These are phyloP conservation scores for Orychophragmus violaceus DNA, from an alignment of 345 rosid genomes.

Conservation along the genomic window DNA sequence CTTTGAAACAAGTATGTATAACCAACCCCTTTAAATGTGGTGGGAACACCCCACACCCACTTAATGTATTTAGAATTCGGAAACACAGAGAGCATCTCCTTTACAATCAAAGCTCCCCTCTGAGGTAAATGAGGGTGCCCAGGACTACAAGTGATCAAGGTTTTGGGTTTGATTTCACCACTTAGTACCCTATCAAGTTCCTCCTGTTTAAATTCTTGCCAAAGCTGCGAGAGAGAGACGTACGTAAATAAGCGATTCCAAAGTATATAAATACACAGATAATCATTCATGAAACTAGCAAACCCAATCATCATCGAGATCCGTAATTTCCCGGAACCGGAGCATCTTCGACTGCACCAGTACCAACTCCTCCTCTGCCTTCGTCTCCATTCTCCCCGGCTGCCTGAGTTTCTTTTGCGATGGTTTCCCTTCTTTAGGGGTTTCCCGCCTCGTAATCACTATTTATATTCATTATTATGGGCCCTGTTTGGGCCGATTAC, in stretches of 20 bases:
- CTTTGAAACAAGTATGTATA: too few relatives aligned
- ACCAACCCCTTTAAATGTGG: not conserved
- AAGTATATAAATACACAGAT: not conserved
- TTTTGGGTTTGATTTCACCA: conserved; percentile 6
- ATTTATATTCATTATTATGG: too few relatives aligned
- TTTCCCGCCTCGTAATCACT: too few relatives aligned
- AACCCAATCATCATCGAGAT: not conserved
- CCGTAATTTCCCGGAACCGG: not conserved
- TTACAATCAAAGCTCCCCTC: not conserved
- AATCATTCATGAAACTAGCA: not conserved
- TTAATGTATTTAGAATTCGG: not conserved
- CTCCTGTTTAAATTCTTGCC: not conserved
- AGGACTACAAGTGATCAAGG: not conserved
- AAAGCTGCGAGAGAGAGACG: not conserved
- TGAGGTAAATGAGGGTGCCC: too few relatives aligned
- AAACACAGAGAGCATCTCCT: not conserved
- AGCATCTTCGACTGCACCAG: not conserved
- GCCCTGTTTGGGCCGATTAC: too few relatives aligned
- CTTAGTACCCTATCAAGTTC: not conserved
- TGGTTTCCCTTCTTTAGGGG: too few relatives aligned
- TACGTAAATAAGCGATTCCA: not conserved
- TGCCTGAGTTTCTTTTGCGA: too few relatives aligned
- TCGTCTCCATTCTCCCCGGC: not conserved
- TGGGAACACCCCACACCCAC: not conserved
- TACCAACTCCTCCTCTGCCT: not conserved